Conservation (phyloP, 257 asterid genomes). For the Primulina huaijiensis region DNA sequence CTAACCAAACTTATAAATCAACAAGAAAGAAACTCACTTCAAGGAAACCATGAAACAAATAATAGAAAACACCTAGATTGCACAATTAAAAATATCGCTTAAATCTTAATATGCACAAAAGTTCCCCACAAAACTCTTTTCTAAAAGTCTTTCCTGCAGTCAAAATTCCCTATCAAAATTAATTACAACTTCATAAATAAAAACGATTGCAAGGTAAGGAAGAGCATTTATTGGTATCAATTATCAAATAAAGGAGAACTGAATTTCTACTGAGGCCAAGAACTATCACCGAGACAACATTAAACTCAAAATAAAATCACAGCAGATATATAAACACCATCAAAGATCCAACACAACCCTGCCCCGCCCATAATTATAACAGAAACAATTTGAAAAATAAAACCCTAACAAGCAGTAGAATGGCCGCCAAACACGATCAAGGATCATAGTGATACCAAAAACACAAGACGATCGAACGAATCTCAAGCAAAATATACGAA, state of each 20-base stretch:
- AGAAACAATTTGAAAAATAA: not conserved
- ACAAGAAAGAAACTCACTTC: not conserved
- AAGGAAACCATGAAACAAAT: not conserved
- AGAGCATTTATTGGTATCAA: not conserved
- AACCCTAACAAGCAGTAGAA: slow-evolving; percentile 6
- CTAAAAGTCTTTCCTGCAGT: not conserved
- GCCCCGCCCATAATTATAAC: not conserved
- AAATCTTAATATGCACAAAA: not conserved
- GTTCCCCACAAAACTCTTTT: not conserved
- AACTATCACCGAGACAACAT: not conserved
- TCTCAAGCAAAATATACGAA: not conserved
- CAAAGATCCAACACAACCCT: not conserved
- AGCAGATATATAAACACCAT: not conserved
- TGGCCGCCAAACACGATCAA: slow-evolving; percentile 5
- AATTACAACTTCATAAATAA: too few relatives aligned
- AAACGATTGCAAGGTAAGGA: not conserved
- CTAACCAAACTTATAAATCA: not conserved
- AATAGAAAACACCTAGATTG: not conserved
- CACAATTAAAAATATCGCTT: not conserved
- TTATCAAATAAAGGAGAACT: not conserved
- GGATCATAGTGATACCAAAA: not conserved
- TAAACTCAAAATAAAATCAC: not conserved
- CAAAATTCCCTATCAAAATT: not conserved
- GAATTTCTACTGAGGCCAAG: not conserved
- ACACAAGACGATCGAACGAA: not conserved